Base-by-base conservation (phyloP, 2,329 filamentous ascomycete genomes). In the Xylariaceae sp. region DNA sequence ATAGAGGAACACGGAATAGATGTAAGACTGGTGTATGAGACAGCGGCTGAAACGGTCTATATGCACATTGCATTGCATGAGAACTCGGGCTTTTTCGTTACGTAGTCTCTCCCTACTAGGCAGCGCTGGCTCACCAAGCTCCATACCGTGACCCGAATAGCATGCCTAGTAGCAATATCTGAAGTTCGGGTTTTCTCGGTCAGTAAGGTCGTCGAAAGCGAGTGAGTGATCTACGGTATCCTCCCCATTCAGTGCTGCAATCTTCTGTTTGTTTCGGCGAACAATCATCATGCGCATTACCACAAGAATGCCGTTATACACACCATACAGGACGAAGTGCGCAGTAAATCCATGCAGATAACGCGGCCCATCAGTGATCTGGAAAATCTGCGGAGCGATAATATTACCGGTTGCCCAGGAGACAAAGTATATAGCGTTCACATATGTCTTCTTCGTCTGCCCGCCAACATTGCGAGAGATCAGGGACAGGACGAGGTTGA, bases 381-480 rank as follows among this genome's bases (percentile, higher is more conserved):
- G 61, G 50, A 73, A 75, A 31, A 73, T 65, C 38, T 73, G 69
- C 19, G 28, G 47, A 14, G 36, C 45, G 33, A 38, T 39, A 19
- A 75, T 69, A 34, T 76, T 76, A 1, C 73, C 73, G 9, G 67
- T 64, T 31, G 71, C 72, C 57, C 73, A 75, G 12, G 64, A 70
- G 6, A 75, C 58, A 50, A 75, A 75, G 19, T 70, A 66, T 52
- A 74, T 64, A 1, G 71, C 66, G 1, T 72, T 70, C 12, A 72
- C 68, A 0, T 69, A 72, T 50, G 70, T 69, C 55, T 75, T 75
- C 59, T 76, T 76, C 0, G 73, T 75, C 45, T 73, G 70, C 0
- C 74, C 74, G 2, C 68, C 70, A 31, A 72, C 69, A 52, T 76
- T 75, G 6, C 69, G 62, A 5, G 69, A 68, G 6, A 74, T 68